Conservation (phyloP, 2,329 filamentous ascomycete species). For the Colletotrichum chrysophilum region DNA sequence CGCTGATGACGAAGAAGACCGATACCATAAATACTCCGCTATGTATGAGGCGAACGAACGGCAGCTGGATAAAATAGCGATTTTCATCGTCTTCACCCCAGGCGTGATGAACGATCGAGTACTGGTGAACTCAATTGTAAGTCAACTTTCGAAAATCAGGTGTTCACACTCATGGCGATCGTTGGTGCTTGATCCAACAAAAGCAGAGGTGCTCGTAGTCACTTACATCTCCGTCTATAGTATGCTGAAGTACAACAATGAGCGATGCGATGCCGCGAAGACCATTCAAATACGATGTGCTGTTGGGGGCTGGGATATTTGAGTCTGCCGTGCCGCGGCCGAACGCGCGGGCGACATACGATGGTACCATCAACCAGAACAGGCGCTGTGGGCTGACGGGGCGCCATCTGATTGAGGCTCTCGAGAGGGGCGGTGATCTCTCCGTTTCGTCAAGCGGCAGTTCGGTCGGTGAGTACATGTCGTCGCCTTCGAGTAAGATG, state of each 20-base stretch:
- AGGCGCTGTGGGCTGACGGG: neutral
- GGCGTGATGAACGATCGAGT: neutral
- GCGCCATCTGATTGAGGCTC: neutral
- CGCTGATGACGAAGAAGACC: slow-evolving; percentile 57
- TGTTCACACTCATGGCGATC: neutral
- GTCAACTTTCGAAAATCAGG: neutral
- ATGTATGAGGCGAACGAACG: slow-evolving; percentile 47
- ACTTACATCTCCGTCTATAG: slow-evolving; percentile 34
- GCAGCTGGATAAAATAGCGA: slow-evolving; percentile 37
- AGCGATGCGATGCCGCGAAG: slow-evolving; percentile 54
- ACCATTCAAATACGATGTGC: slow-evolving; percentile 54
- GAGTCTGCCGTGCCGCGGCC: neutral
- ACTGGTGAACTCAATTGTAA: neutral
- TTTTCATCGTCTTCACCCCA: neutral
- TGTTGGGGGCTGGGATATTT: slow-evolving; percentile 21
- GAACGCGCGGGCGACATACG: neutral
- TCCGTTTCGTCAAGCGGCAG: neutral
- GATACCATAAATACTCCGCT: slow-evolving; percentile 53
- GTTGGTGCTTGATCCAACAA: neutral
- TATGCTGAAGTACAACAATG: slow-evolving; percentile 53
- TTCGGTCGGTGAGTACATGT: neutral
- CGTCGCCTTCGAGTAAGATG: neutral
- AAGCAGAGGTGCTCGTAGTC: accelerated
- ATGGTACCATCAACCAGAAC: neutral
- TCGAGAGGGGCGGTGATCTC: neutral